Evolutionary conservation across 495 filamentous ascomycete genomes (phyloP), one percentile per base, ranked within the genome.

Genomic region (Neurospora sp.): DNA sequence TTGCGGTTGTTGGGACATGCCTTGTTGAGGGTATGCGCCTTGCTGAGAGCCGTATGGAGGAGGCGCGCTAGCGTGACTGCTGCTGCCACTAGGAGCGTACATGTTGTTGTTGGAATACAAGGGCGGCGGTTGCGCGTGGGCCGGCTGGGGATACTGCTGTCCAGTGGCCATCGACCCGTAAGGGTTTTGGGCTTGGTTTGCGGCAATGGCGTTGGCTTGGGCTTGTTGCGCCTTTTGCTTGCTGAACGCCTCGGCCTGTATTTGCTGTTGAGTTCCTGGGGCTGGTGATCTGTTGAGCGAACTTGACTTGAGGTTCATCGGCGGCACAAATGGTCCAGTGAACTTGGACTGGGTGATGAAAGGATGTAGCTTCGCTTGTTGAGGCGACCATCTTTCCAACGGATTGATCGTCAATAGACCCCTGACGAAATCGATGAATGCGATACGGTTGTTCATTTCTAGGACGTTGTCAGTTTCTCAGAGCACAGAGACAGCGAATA

Each of bases 391-490:
- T 73, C 96, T 86, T 79, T 99, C 96, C 37, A 99, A 87, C 2
- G 96, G 96, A 79, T 97, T 98, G 81, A 98, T 97, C 42, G 92
- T 94, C 70, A 99, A 82, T 40, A 99, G 81, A 10, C 96, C 96
- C 75, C 95, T 91, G n/a, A 98, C 96, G 74, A 99, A 99, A 80
- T 99, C 96, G 76, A 98, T 99, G 78, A 99, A 99, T n/a, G 96
- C 93, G 71, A 95, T 88, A 69, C 96, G 91, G 78, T 98, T 99
- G 77, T 94, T 96, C 88, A 99, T 94, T 89, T 99, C 96, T 99
- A 78, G 27, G 48, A 45, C 61, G 27, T 79, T 53, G 74, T 73
- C n/a, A 39, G 31, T 6, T 18, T 68, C 27, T 40, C 18, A 7
- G 20, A 27, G 0, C 20, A 9, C 16, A 4, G 10, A 35, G 20